Conservation (phyloP, 2,329 filamentous ascomycete species). For the Alternaria alternata region DNA sequence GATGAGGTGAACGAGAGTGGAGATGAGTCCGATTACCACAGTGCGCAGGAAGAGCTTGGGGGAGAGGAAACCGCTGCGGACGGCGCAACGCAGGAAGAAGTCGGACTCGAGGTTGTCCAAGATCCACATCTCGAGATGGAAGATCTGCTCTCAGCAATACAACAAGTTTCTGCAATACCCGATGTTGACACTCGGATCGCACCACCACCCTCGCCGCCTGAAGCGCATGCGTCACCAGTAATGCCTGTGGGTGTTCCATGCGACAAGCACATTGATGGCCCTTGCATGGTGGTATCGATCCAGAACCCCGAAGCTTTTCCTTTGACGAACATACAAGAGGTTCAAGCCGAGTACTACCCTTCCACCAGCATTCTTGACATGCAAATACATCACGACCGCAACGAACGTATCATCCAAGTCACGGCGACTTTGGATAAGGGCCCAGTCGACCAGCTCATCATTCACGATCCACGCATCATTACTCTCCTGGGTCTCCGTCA, state of each 20-base stretch:
- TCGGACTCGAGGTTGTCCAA: background rate
- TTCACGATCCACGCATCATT: slow-evolving; percentile 21
- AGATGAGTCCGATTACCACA: background rate
- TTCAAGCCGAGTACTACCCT: slow-evolving; percentile 23
- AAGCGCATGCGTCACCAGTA: too few species aligned
- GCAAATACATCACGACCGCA: slow-evolving; percentile 9
- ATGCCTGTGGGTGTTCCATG: background rate
- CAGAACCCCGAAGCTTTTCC: slow-evolving; percentile 25
- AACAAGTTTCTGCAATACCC: background rate
- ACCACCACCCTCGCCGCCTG: background rate
- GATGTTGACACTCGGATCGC: background rate
- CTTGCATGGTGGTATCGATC: slow-evolving; percentile 11
- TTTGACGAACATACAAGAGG: slow-evolving; percentile 16
- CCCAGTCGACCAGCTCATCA: slow-evolving; percentile 24
- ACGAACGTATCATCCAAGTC: slow-evolving; percentile 15
- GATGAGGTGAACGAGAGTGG: background rate
- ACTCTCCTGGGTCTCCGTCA: slow-evolving; percentile 16
- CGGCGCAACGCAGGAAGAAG: background rate
- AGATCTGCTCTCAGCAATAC: background rate
- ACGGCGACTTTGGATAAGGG: slow-evolving; percentile 24
- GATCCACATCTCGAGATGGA: background rate
- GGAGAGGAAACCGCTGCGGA: background rate
- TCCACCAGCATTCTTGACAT: slow-evolving; percentile 16
- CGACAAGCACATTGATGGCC: background rate
- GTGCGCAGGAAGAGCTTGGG: background rate